Evolutionary conservation across 31 red algal species (phyloP), one percentile per base, ranked within the genome.

Genomic region (Odonthalia washingtoniensis): DNA sequence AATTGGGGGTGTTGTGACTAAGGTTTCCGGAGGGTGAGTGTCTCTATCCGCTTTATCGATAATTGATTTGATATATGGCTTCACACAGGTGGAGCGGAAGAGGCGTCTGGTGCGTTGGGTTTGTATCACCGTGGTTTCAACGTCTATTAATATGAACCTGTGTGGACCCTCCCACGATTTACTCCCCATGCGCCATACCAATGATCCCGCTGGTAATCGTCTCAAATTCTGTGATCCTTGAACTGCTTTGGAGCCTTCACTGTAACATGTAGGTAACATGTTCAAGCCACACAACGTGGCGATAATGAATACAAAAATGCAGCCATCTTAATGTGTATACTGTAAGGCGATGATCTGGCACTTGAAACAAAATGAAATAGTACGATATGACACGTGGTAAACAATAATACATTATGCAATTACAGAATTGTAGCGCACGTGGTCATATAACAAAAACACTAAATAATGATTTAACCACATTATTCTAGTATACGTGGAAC

Each of bases 71-170:
- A 65, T 46, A 39, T 61, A 4, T 17, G 64, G 66, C 37, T 88
- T 88, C 21, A 80, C 3, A 31, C 61, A 46, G 21, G 40, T 88
- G 36, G 61, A 72, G 1, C 61, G 26, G 45, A 88, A 88, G 3
- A 80, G 78, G 37, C 46, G 52, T 32, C 63, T 34, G 21, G 46
- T 52, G n/a, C 32, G 31, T 0, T 3, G 60, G 4, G 53, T 16
- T 72, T 88, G 75, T 34, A 88, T 74, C 18, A 88, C 75, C 70
- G 77, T 74, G 21, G 74, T 88, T 21, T 52, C 75, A 5, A 72
- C 73, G 72, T 78, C 85, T 46, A 80, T 57, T 34, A 40, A 36
- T 6, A 88, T 37, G 42, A 88, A 80, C 1, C 30, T 72, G 38
- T 70, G 79, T 1, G 75, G 1, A 21, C 64, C 74, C 69, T 80